phyloP scores from a whole-genome alignment of 2,329 filamentous ascomycete species.

The Ophiostoma pallidulum region DNA sequence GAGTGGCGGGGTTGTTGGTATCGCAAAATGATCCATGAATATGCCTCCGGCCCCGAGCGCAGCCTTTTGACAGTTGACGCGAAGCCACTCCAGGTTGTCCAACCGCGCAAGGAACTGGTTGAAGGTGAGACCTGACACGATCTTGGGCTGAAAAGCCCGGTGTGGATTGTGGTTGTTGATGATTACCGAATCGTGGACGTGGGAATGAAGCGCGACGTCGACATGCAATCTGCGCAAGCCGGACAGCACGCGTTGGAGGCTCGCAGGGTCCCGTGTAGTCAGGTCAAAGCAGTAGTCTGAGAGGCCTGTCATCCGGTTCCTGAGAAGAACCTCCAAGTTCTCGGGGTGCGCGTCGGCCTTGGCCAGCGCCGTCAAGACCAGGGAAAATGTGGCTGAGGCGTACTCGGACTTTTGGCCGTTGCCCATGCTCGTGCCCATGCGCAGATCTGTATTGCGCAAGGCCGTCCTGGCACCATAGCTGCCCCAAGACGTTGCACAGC shows the following conservation, averaged over 20 bases:
- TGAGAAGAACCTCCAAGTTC: conserved; percentile 40
- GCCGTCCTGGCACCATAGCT: conserved; percentile 44
- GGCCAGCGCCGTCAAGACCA: conserved; percentile 34
- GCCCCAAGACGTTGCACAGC: no score
- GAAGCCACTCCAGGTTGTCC: conserved; percentile 39
- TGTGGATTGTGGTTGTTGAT: background rate
- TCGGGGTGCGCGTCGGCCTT: conserved; percentile 28
- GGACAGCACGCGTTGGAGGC: conserved; percentile 32
- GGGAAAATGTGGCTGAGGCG: conserved; percentile 29
- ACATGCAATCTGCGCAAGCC: conserved; percentile 39
- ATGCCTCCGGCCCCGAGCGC: background rate
- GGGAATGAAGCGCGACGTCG: conserved; percentile 14
- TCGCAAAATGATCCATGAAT: background rate
- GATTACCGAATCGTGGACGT: background rate
- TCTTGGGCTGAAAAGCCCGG: background rate
- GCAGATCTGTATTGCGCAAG: background rate
- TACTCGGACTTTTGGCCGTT: no score
- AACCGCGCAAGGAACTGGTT: conserved; percentile 30
- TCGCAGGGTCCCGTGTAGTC: conserved; percentile 28
- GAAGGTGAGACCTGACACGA: conserved; percentile 11
- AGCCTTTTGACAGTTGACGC: conserved; percentile 39
- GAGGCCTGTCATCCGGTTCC: conserved; percentile 23
- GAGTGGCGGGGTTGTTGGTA: background rate
- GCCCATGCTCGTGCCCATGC: no score
- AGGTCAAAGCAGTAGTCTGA: conserved; percentile 37